A percentile compares a stretch with the other conserved stretches of the same genome.
phyloP scores from a whole-genome alignment of 2,329 filamentous ascomycete genomes.

The Fusarium chaquense region DNA sequence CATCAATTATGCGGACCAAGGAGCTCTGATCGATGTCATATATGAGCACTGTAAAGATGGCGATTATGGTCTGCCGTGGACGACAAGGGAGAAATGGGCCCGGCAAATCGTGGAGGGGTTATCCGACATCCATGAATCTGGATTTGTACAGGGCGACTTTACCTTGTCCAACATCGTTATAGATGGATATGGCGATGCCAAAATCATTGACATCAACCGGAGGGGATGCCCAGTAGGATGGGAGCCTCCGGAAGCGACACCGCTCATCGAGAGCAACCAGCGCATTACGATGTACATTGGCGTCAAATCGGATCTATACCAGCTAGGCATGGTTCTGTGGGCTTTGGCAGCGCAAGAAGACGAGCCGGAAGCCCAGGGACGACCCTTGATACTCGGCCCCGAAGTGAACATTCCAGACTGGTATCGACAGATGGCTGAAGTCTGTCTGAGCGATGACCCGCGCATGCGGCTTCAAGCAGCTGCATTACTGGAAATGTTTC shows the following conservation, averaged over 20 bases:
- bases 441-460: constrained; percentile 81
- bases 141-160: constrained; percentile 97
- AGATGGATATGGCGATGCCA: constrained; percentile 83
- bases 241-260: constrained; percentile 93
- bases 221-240: constrained; percentile 97
- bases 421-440: constrained; percentile 79
- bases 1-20: constrained; percentile 87
- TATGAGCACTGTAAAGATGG: constrained; percentile 78
- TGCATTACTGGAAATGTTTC: constrained; percentile 77
- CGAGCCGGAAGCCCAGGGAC: constrained; percentile 83
- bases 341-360: constrained; percentile 88
- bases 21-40: constrained; percentile 89
- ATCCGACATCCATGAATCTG: constrained; percentile 92
- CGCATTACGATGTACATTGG: constrained; percentile 97
- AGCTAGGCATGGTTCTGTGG: constrained; percentile 98
- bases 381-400: constrained; percentile 73
- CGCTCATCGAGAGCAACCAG: constrained; percentile 87
- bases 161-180: constrained; percentile 98
- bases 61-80: constrained; percentile 71
- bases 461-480: constrained; percentile 79
- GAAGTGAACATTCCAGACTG: constrained; percentile 78
- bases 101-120: constrained; percentile 90
- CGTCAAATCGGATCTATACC: constrained; percentile 95
- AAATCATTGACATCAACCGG: constrained; percentile 98
- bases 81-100: constrained; percentile 85